Evolutionary conservation across 306 rosid species (phyloP).

Genomic region (Benincasa hispida): DNA sequence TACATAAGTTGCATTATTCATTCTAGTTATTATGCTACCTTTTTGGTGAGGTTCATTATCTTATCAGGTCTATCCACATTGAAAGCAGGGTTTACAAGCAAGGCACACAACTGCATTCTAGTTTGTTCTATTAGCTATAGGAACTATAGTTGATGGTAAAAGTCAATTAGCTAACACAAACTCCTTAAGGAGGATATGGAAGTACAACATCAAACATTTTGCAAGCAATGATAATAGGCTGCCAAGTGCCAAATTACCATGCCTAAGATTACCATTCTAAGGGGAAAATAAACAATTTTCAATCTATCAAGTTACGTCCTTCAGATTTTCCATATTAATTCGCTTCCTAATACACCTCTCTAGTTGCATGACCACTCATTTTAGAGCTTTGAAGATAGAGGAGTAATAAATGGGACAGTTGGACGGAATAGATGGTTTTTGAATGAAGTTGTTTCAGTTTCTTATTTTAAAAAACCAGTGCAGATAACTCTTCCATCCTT

Average conservation of each 20-base stretch:
- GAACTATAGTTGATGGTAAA: background rate
- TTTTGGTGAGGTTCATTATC: background rate
- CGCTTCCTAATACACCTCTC: background rate
- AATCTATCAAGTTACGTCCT: background rate
- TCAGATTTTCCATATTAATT: background rate
- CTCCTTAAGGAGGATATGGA: background rate
- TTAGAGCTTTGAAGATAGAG: background rate
- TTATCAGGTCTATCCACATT: background rate
- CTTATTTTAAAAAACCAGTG: background rate
- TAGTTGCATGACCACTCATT: background rate
- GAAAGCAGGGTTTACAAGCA: background rate
- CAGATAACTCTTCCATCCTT: background rate
- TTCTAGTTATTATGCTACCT: background rate
- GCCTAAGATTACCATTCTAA: background rate
- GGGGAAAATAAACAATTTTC: background rate
- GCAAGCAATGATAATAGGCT: background rate
- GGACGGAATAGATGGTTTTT: background rate
- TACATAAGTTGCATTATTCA: background rate
- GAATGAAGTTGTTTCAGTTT: background rate
- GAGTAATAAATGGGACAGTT: background rate
- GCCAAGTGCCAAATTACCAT: background rate
- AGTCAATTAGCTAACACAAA: background rate
- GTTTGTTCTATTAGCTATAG: background rate
- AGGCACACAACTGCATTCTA: background rate
- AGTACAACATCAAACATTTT: background rate